A percentile compares a stretch with the other conserved stretches of the same genome.
These are phyloP conservation scores for Cryptococcus floricola DNA, from an alignment of 1,284 basidiomycete species.

Conservation along the genomic window DNA sequence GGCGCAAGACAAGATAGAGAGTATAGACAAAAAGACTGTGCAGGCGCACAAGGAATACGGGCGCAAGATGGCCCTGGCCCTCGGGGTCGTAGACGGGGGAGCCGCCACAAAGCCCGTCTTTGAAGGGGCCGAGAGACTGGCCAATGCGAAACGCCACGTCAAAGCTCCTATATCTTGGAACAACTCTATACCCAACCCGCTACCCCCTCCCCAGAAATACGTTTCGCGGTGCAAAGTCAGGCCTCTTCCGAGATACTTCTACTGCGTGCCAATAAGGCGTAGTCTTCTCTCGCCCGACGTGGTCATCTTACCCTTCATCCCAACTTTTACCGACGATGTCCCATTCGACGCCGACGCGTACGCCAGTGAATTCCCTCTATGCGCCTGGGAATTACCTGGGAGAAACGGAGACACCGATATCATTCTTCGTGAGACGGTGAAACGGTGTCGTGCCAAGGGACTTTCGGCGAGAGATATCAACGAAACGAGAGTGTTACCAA, in stretches of 20 bases:
- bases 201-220: no score
- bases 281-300: background rate
- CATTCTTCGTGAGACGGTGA: slow-evolving; percentile 8
- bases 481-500: slow-evolving; percentile 7
- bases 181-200: no score
- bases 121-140: no score
- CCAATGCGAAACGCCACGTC: no score
- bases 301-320: background rate
- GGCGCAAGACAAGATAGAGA: background rate
- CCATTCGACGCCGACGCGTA: background rate
- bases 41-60: background rate
- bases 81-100: no score
- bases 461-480: slow-evolving; percentile 7
- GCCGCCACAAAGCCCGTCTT: no score
- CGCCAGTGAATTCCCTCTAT: background rate
- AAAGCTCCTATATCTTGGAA: no score
- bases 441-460: background rate
- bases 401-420: slow-evolving; percentile 10
- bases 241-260: background rate
- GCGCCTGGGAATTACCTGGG: background rate
- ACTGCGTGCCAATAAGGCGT: background rate
- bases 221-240: no score
- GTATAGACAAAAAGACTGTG: slow-evolving; percentile 1
- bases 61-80: background rate
- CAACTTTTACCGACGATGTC: background rate